Evolutionary conservation across 805 yeast species (phyloP).

Genomic region (Hanseniaspora nectarophila): DNA sequence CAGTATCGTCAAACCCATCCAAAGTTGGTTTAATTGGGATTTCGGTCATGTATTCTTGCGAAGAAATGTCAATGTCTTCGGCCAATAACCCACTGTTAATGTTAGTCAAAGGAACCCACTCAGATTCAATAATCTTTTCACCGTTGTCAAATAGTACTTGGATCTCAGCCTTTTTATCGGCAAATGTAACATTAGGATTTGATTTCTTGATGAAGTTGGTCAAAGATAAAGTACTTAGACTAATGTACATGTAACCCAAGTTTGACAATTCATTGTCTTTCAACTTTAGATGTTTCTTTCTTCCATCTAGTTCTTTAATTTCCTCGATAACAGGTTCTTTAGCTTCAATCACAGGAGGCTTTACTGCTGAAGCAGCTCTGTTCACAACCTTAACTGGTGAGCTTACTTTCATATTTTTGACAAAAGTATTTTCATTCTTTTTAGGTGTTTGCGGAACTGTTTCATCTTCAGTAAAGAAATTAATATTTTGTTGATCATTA

Average conservation of each 20-base stretch:
- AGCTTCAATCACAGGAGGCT: background rate
- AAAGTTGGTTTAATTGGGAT: conserved; percentile 39
- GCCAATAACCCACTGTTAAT: conserved; percentile 21
- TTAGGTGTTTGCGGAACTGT: background rate
- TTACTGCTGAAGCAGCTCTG: background rate
- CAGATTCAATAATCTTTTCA: conserved; percentile 61
- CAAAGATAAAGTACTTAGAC: conserved; percentile 1
- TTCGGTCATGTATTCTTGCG: conserved; percentile 60
- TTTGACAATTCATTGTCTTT: background rate
- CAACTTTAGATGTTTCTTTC: background rate
- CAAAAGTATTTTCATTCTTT: background rate
- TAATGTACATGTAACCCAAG: conserved; percentile 5
- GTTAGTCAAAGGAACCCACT: conserved; percentile 30
- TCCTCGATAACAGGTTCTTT: background rate
- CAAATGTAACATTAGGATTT: background rate
- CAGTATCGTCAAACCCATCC: conserved; percentile 19
- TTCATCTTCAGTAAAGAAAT: background rate
- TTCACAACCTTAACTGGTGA: conserved; percentile 9
- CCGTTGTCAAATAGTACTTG: conserved; percentile 51
- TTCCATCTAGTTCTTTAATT: background rate
- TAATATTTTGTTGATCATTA: background rate
- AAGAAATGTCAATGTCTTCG: conserved; percentile 28
- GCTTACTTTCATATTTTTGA: background rate
- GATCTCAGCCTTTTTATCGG: background rate
- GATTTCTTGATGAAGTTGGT: conserved; percentile 3